Conservation (phyloP, 2,329 filamentous ascomycete species). For the Aspergillus amoenus region DNA sequence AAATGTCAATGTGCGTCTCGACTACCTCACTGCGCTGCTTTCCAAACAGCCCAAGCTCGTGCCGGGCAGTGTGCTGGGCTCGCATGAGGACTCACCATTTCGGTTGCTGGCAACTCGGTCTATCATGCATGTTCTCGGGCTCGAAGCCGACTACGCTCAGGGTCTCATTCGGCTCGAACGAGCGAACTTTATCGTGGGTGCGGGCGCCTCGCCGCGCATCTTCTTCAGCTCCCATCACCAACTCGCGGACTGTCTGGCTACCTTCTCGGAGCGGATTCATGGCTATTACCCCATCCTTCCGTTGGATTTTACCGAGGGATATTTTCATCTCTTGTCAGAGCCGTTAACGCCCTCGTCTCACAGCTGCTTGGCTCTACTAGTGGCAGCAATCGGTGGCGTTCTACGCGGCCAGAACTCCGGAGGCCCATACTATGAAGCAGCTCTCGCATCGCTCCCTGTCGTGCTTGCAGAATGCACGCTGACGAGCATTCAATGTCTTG, state of each 20-base stretch:
- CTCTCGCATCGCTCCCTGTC: slow-evolving; percentile 20
- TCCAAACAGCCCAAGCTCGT: too few relatives aligned
- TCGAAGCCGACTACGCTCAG: too few relatives aligned
- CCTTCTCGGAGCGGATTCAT: slow-evolving; percentile 28
- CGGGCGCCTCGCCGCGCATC: too few relatives aligned
- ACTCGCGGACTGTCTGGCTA: slow-evolving; percentile 18
- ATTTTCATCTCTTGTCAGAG: slow-evolving; percentile 15
- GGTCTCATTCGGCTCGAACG: too few relatives aligned
- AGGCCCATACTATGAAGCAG: slow-evolving; percentile 18
- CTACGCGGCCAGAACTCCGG: slow-evolving; percentile 2
- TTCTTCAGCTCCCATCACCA: slow-evolving; percentile 17
- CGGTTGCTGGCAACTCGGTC: too few relatives aligned
- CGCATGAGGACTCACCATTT: too few relatives aligned
- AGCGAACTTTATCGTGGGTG: too few relatives aligned
- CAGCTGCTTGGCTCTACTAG: slow-evolving; percentile 25
- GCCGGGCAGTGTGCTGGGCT: too few relatives aligned
- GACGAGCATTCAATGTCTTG: slow-evolving; percentile 24
- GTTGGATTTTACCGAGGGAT: slow-evolving; percentile 20
- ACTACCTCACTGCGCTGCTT: too few relatives aligned
- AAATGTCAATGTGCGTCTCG: too few relatives aligned
- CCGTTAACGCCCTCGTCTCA: too few relatives aligned
- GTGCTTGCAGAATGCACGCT: slow-evolving; percentile 25
- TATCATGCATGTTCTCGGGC: too few relatives aligned
- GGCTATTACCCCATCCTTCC: slow-evolving; percentile 28
- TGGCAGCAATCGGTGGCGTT: slow-evolving; percentile 27